Conservation (phyloP, 768 basidiomycete genomes). For the Gymnopilus junonius region DNA sequence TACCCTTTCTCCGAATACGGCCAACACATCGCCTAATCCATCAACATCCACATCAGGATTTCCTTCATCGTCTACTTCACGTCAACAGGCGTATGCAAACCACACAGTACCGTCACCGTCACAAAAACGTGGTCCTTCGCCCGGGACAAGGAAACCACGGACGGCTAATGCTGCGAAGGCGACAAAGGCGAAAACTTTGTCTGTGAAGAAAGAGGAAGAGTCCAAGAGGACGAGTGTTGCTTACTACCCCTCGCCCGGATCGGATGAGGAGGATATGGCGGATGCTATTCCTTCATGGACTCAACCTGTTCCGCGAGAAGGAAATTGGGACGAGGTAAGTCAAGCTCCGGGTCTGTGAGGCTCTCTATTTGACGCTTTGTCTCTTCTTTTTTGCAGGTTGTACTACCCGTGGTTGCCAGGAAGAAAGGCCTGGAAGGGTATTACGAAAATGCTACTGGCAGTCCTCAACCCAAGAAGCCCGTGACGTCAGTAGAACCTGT, state of each 20-base stretch:
- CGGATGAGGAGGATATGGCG: constrained; percentile 53
- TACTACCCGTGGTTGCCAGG: constrained; percentile 82
- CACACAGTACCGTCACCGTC: constrained; percentile 17
- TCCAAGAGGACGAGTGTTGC: constrained; percentile 62
- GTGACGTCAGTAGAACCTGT: constrained; percentile 57
- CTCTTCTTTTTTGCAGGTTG: constrained; percentile 53
- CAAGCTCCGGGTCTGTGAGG: constrained; percentile 4
- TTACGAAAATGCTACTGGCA: constrained; percentile 74
- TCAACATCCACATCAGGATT: neutral
- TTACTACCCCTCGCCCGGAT: constrained; percentile 63
- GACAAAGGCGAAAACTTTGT: constrained; percentile 44
- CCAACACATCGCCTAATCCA: constrained; percentile 8
- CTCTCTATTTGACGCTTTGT: neutral
- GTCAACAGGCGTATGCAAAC: constrained; percentile 11
- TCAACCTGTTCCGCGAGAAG: constrained; percentile 65
- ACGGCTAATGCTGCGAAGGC: constrained; percentile 33
- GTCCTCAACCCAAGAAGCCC: constrained; percentile 55
- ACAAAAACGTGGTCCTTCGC: constrained; percentile 37
- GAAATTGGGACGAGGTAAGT: constrained; percentile 87
- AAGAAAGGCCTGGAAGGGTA: constrained; percentile 78
- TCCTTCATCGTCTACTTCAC: constrained; percentile 13
- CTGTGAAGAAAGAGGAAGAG: constrained; percentile 45
- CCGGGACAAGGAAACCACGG: constrained; percentile 33
- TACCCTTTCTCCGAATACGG: constrained; percentile 31
- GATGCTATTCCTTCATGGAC: constrained; percentile 87